Conservation (phyloP, 441 rosid species). For the Erodium trifolium region DNA sequence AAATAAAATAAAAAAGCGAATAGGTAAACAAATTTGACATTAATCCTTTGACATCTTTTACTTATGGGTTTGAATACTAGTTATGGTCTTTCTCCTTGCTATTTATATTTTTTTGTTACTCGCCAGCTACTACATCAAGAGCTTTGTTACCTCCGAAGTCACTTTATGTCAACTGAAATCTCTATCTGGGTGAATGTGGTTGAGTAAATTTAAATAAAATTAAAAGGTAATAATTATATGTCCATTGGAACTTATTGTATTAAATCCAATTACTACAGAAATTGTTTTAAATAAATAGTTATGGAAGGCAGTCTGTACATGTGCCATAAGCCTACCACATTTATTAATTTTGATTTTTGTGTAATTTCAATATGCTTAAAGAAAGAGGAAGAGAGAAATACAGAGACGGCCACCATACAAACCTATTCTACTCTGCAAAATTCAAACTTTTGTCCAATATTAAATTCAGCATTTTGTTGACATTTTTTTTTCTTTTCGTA, state of each 20-base stretch:
- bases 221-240: neutral
- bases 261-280: neutral
- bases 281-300: neutral
- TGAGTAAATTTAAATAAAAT: too few relatives aligned
- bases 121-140: too few relatives aligned
- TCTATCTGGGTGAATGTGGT: neutral
- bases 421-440: neutral
- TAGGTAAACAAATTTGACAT: too few relatives aligned
- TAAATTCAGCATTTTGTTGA: neutral
- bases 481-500: neutral
- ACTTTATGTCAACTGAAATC: too few relatives aligned
- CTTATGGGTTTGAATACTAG: too few relatives aligned
- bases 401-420: neutral
- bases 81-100: too few relatives aligned
- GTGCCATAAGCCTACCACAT: constrained; percentile 7
- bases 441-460: neutral
- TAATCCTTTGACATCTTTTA: too few relatives aligned
- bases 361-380: neutral
- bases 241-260: neutral
- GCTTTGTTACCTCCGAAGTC: too few relatives aligned
- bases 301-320: neutral
- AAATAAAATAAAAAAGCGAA: too few relatives aligned
- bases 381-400: neutral
- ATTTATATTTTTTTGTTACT: too few relatives aligned
- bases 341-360: neutral